These are phyloP conservation scores for Talaromyces sp. DNA, from an alignment of 2,329 filamentous ascomycete species.

Conservation along the genomic window DNA sequence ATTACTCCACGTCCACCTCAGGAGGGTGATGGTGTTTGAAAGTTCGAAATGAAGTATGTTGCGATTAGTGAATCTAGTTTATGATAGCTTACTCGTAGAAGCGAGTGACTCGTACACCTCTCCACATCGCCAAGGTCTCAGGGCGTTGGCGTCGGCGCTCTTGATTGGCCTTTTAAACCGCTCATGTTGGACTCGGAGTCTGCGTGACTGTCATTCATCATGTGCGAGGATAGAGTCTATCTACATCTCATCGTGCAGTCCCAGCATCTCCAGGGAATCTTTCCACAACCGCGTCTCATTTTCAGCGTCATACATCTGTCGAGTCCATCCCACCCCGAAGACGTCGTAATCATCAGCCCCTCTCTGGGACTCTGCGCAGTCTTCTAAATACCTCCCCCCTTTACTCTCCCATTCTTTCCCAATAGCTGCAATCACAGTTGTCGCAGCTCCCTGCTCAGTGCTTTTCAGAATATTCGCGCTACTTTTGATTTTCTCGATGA, in stretches of 20 bases:
- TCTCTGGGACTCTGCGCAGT: conserved; percentile 19
- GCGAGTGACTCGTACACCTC: too few relatives aligned
- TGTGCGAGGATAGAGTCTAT: not conserved
- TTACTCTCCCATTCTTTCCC: conserved; percentile 27
- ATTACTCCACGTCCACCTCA: too few relatives aligned
- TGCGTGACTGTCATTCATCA: not conserved
- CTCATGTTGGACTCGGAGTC: not conserved
- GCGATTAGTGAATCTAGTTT: too few relatives aligned
- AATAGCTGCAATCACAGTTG: conserved; percentile 33
- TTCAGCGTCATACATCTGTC: conserved; percentile 24
- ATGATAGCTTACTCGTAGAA: too few relatives aligned
- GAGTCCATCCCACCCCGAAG: conserved; percentile 10
- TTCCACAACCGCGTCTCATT: conserved; percentile 33
- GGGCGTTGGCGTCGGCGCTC: not conserved
- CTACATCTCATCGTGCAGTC: not conserved
- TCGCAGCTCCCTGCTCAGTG: conserved; percentile 37
- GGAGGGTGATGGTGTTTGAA: too few relatives aligned
- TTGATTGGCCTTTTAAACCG: not conserved
- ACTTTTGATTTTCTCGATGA: not conserved
- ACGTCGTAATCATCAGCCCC: conserved; percentile 3
- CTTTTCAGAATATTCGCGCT: conserved; percentile 25
- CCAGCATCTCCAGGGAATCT: conserved; percentile 26
- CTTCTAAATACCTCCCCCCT: conserved; percentile 33
- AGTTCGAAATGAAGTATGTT: too few relatives aligned
- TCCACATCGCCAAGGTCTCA: too few relatives aligned